Percentiles rank a stretch among this genome's conserved stretches.
Evolutionary conservation across 2,329 filamentous ascomycete species (phyloP).

Genomic region (Niveomyces coronatus): DNA sequence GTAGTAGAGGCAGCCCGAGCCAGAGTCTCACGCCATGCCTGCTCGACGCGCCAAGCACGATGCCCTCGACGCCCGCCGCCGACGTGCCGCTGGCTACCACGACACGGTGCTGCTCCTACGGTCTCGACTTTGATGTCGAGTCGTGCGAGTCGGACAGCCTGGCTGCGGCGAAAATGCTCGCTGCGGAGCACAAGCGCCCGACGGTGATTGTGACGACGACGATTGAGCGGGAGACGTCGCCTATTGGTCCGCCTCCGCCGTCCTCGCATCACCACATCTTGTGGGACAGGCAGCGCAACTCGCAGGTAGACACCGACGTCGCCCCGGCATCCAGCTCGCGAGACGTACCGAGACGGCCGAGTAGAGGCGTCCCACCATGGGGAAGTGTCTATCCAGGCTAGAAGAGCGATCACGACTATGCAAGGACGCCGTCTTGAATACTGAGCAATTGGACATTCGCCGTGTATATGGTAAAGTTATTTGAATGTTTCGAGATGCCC

Average conservation of each 20-base stretch:
- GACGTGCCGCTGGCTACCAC: conserved; percentile 18
- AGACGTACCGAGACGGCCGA: not conserved
- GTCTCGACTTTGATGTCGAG: conserved; percentile 13
- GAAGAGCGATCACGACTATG: not conserved
- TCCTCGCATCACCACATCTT: not conserved
- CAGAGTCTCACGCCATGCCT: conserved; percentile 1
- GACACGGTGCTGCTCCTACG: conserved; percentile 12
- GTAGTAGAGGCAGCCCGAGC: not conserved
- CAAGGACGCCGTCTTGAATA: not conserved
- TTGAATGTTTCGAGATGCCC: too few species aligned
- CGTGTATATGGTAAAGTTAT: too few species aligned
- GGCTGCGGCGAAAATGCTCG: conserved; percentile 3
- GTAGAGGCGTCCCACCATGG: not conserved
- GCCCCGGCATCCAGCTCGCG: not conserved
- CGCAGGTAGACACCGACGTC: not conserved
- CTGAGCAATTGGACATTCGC: too few species aligned
- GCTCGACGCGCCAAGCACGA: not conserved
- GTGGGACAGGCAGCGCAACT: conserved; percentile 1
- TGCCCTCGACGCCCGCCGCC: conserved; percentile 14
- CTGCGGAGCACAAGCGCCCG: not conserved
- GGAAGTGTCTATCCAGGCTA: not conserved
- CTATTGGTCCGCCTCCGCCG: not conserved
- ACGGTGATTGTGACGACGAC: conserved; percentile 9
- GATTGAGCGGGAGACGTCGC: conserved; percentile 5
- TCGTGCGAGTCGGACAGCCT: conserved; percentile 6